Conservation (phyloP, 371 early-diverging fungal species). For the Nematocida homosporus region DNA sequence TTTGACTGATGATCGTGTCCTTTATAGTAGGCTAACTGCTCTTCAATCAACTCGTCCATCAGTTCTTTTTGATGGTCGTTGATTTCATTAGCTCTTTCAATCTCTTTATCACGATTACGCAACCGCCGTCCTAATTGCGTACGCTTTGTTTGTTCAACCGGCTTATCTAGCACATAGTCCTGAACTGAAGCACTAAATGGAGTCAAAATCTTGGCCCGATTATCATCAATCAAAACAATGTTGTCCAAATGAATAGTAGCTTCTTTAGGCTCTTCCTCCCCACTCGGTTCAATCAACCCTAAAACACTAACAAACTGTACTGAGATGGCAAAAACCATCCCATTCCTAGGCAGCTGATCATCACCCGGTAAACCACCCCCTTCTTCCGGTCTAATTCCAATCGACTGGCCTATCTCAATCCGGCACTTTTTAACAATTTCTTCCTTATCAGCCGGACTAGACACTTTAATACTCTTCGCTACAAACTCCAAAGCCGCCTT, state of each 20-base stretch:
- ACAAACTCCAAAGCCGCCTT: conserved; percentile 1
- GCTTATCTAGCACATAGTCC: conserved; percentile 43
- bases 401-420: conserved; percentile 22
- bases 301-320: conserved; percentile 30
- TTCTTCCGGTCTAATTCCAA: conserved; percentile 48
- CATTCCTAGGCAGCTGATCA: background rate
- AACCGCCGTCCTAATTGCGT: conserved; percentile 60
- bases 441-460: background rate
- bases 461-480: background rate
- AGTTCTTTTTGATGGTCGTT: conserved; percentile 69
- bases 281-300: conserved; percentile 9
- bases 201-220: conserved; percentile 19
- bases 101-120: conserved; percentile 63
- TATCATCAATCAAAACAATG: conserved; percentile 26
- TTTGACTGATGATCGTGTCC: conserved; percentile 26
- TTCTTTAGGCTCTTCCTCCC: too few species aligned
- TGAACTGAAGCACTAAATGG: conserved; percentile 21
- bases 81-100: conserved; percentile 62
- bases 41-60: conserved; percentile 67
- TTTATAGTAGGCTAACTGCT: conserved; percentile 59
- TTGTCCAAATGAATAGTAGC: conserved; percentile 36
- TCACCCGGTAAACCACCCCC: background rate
- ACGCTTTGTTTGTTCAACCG: conserved; percentile 42
- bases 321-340: conserved; percentile 28
- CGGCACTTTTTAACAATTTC: conserved; percentile 10